phyloP scores from a whole-genome alignment of 2,329 filamentous ascomycete genomes.

The Hymenoscyphus fructigenus region DNA sequence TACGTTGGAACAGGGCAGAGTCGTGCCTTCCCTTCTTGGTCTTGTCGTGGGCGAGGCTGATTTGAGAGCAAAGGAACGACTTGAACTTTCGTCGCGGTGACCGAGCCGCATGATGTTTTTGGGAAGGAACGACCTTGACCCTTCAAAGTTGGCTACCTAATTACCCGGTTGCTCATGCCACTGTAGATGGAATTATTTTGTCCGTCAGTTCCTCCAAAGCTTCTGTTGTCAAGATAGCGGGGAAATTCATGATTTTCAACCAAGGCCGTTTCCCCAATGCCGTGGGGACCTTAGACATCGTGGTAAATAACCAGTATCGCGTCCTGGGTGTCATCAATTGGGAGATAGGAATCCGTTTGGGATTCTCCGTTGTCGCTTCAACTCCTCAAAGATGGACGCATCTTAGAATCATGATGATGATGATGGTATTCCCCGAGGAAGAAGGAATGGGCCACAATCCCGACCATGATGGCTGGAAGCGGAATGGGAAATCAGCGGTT shows the following conservation, averaged over 20 bases:
- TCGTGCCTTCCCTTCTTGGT: no score
- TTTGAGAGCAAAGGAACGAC: no score
- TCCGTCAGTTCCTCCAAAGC: conserved; percentile 19
- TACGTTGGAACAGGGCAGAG: no score
- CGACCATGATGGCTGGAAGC: no score
- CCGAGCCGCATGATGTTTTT: no score
- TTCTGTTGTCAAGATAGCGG: conserved; percentile 16
- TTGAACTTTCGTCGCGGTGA: no score
- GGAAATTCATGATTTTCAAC: no score
- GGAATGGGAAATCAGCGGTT: no score
- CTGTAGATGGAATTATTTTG: conserved; percentile 20
- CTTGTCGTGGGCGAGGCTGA: no score
- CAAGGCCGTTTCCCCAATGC: conserved; percentile 37
- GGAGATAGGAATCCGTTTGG: conserved; percentile 29
- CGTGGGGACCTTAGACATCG: conserved; percentile 37
- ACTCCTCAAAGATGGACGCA: conserved; percentile 14
- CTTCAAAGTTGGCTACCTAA: no score
- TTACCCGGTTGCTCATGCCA: conserved; percentile 11
- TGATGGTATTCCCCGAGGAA: conserved; percentile 8
- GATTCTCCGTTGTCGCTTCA: conserved; percentile 8
- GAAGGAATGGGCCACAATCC: conserved; percentile 1
- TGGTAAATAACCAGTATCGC: conserved; percentile 32
- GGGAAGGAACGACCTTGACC: background rate
- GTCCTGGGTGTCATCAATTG: conserved; percentile 37
- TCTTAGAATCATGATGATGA: conserved; percentile 15